Evolutionary conservation across 768 basidiomycete species (phyloP), one percentile per base, ranked within the genome.

Genomic region (Pleurotus platypus): DNA sequence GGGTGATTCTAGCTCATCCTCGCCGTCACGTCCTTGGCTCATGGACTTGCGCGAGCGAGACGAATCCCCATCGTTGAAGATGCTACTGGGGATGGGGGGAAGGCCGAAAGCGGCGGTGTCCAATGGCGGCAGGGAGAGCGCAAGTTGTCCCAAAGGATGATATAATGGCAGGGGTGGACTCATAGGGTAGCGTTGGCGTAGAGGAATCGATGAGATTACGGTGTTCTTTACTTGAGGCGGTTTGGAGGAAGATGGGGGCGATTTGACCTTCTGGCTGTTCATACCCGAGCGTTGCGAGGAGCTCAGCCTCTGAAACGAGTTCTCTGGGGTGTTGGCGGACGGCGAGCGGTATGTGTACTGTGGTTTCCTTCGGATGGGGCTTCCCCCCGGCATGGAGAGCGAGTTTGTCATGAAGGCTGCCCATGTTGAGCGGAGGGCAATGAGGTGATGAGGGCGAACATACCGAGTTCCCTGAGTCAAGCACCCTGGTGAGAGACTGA

Each of bases 101-200:
- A 86, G 74, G 54, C 86, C 86, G 64, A 84, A 80, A 30, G 69
- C 64, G 15, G 74, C 69, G 6, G 86, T 81, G 65, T 86, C 82
- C 48, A 89, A 77, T 56, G 81, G 81, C 3, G 86, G 86, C 55
- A 87, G 77, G 5, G 87, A 87, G 64, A 81, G 75, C 39, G 87
- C 86, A 39, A 89, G 74, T 8, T 69, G 67, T 2, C 86, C 86
- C 30, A 83, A 70, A 24, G 87, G 87, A 64, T 89, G 87, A 64
- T 89, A 89, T 46, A 89, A 69, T 18, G 87, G 85, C 39, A 89
- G 74, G 24, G 78, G 73, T 4, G 78, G 73, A 6, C 61, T 64
- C 61, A 72, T 69, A 54, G 68, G 63, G 58, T 65, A 63, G 58
- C 64, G 60, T 38, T 64, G 58, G 16, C 64, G 62, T 26, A 59